Conservation (phyloP, 208 protist genomes). For the Kentomonas sorsogonicus region DNA sequence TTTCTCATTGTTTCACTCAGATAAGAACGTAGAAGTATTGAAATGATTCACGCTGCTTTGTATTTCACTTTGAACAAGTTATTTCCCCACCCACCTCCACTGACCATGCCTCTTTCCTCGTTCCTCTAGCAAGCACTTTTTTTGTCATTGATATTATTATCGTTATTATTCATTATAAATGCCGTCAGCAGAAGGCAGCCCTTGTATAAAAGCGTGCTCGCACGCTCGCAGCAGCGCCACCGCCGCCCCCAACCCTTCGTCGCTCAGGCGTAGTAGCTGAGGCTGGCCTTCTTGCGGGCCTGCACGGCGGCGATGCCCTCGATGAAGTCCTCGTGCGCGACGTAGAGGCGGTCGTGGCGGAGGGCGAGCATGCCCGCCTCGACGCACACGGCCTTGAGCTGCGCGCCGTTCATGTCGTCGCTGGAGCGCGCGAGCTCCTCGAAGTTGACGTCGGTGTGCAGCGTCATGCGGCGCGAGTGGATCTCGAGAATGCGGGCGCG, state of each 20-base stretch:
- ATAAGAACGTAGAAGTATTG: neutral
- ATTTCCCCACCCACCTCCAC: no score
- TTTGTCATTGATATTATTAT: no score
- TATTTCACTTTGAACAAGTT: no score
- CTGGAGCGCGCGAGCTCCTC: slow-evolving; percentile 98
- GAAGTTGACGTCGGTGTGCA: slow-evolving; percentile 97
- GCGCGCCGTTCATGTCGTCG: slow-evolving; percentile 99
- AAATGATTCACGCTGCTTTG: neutral
- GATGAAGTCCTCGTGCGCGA: slow-evolving; percentile 99
- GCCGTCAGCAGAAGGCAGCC: neutral
- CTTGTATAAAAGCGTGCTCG: neutral
- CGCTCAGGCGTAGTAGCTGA: slow-evolving; percentile 99
- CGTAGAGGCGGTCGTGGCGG: slow-evolving; percentile 85
- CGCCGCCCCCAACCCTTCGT: no score
- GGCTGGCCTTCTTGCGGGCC: slow-evolving; percentile 98
- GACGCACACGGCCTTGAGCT: slow-evolving; percentile 99
- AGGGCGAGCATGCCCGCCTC: slow-evolving; percentile 99
- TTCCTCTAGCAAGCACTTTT: no score
- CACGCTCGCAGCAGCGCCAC: no score
- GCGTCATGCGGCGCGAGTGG: slow-evolving; percentile 99
- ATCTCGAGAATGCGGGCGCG: slow-evolving; percentile 98
- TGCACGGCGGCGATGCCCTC: slow-evolving; percentile 98
- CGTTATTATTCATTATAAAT: neutral
- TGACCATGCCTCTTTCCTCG: no score
- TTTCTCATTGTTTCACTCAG: neutral